Conservation (phyloP, 1,139 yeast genomes). For the Pichia sp. region DNA sequence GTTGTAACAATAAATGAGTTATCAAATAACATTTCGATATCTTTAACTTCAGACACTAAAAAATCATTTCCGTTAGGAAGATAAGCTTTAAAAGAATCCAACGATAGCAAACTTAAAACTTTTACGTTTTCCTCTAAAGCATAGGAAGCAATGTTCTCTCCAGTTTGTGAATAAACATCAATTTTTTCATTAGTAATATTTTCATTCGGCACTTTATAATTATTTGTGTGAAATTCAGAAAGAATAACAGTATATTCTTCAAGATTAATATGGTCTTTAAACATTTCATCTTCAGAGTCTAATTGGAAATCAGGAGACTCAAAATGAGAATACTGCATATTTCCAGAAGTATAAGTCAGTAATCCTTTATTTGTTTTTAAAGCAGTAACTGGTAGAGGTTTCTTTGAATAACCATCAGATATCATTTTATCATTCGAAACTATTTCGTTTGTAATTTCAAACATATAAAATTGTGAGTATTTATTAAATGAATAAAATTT, state of each 20-base stretch:
- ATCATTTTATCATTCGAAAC: background rate
- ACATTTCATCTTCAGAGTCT: background rate
- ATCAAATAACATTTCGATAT: background rate
- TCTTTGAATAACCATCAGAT: background rate
- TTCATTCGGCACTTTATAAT: background rate
- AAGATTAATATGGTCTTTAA: background rate
- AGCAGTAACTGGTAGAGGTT: background rate
- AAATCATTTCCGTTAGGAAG: constrained; percentile 4
- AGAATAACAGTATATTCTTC: constrained; percentile 1
- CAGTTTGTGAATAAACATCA: background rate
- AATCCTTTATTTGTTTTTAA: background rate
- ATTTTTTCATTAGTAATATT: background rate
- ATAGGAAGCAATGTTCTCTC: constrained; percentile 1
- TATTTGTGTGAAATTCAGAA: background rate
- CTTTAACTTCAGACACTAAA: background rate
- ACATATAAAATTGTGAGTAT: background rate
- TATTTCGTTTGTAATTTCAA: background rate
- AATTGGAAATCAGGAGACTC: background rate
- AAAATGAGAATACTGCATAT: constrained; percentile 1
- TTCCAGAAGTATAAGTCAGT: constrained; percentile 1
- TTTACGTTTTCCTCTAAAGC: constrained; percentile 7
- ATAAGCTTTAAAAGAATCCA: background rate
- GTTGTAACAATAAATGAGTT: constrained; percentile 7
- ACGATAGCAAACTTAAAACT: background rate
- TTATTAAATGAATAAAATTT: background rate